Percentiles rank a stretch among this genome's conserved stretches.
Conservation (phyloP, 768 basidiomycete species). For the Lactarius evosmus region DNA sequence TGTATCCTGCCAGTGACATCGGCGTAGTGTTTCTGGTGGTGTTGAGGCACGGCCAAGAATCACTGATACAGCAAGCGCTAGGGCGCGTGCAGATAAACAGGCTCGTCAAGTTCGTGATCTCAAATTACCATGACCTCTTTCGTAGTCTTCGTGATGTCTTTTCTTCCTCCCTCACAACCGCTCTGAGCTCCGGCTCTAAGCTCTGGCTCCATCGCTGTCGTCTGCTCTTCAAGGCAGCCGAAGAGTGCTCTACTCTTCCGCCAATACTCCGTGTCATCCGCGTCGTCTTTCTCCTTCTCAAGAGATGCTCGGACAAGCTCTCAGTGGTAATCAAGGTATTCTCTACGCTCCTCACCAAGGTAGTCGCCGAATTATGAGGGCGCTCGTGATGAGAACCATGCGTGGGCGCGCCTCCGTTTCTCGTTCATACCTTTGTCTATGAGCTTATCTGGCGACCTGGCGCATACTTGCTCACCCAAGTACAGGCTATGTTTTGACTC, state of each 20-base stretch:
- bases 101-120: slow-evolving; percentile 84
- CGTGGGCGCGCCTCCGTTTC: slow-evolving; percentile 15
- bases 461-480: background rate
- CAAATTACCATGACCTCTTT: slow-evolving; percentile 85
- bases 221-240: slow-evolving; percentile 83
- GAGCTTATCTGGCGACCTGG: background rate
- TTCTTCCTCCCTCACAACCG: no score
- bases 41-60: slow-evolving; percentile 58
- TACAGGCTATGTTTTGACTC: slow-evolving; percentile 23
- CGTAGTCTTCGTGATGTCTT: slow-evolving; percentile 52
- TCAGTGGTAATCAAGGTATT: slow-evolving; percentile 66
- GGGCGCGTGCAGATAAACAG: slow-evolving; percentile 79
- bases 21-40: slow-evolving; percentile 75
- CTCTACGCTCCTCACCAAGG: slow-evolving; percentile 8
- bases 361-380: slow-evolving; percentile 21
- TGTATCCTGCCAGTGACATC: slow-evolving; percentile 77
- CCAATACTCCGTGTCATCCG: slow-evolving; percentile 87
- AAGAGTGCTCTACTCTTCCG: slow-evolving; percentile 79
- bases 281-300: slow-evolving; percentile 89
- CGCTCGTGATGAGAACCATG: slow-evolving; percentile 27
- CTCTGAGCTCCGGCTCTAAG: slow-evolving; percentile 76
- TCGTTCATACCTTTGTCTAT: background rate
- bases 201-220: slow-evolving; percentile 86
- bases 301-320: no score
- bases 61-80: slow-evolving; percentile 57